These are phyloP conservation scores for Quercus aquifolioides DNA, from an alignment of 306 rosid genomes.

Conservation along the genomic window DNA sequence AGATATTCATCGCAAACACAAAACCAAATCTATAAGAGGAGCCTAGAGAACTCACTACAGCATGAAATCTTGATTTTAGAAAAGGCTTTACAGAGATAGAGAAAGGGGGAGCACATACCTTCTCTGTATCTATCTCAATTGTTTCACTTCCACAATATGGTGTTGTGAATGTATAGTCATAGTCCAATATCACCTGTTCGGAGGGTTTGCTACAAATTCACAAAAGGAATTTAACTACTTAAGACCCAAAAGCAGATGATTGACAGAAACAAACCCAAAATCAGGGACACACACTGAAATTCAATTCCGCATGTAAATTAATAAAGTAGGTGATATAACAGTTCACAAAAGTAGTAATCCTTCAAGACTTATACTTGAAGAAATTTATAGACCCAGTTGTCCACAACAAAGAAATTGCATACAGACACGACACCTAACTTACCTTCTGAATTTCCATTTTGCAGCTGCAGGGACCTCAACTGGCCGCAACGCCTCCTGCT, in stretches of 20 bases:
- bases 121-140: conserved; percentile 42
- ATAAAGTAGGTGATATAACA: background rate
- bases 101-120: conserved; percentile 41
- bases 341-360: background rate
- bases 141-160: conserved; percentile 84
- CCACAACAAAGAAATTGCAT: background rate
- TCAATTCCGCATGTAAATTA: too few relatives aligned
- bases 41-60: background rate
- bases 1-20: background rate
- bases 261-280: background rate
- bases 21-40: background rate
- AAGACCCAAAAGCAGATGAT: conserved; percentile 23
- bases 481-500: conserved; percentile 89
- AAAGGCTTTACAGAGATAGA: background rate
- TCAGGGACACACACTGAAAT: background rate
- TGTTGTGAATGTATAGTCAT: conserved; percentile 93
- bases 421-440: background rate
- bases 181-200: conserved; percentile 82
- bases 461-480: conserved; percentile 99
- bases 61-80: background rate
- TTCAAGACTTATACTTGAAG: background rate
- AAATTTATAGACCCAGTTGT: background rate
- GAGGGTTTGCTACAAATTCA: conserved; percentile 80
- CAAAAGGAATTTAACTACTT: conserved; percentile 15
- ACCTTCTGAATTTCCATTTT: conserved; percentile 93